Evolutionary conservation across 441 rosid genomes (phyloP), one percentile per base, ranked within the genome.

Genomic region (Pelargonium fulgidum): DNA sequence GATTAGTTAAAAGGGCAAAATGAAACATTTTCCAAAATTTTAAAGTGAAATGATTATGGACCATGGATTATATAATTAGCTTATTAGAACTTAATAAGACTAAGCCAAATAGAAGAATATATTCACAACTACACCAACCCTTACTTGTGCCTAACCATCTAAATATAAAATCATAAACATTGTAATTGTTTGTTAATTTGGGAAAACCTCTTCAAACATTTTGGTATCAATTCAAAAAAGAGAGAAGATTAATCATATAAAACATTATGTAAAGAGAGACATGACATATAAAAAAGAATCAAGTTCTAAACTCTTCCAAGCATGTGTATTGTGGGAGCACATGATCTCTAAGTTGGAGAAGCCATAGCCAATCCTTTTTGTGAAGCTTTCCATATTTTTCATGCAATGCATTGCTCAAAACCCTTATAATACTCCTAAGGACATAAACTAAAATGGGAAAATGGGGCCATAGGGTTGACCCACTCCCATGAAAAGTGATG

Each of bases 361-460:
- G 52, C 63, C 71, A 62, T 26, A 72, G 24, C 67, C 70, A 29
- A 12, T 67, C 4, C 58, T 71, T 71, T 70, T n/a, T 36, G 44
- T 24, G 17, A 41, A 54, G 36, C 50, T 45, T 45, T 45, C 8
- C 50, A 9, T 45, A 13, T 8, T 10, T 45, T 45, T 45, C 50
- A 45, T 45, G 50, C 50, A 45, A 45, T 9, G 59, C 59, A 3
- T 52, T 52, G 20, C 59, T 52, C 59, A 52, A 52, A 14, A 52
- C 7, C 16, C 20, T 13, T 52, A 14, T 3, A 52, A 52, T 52
- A 52, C 16, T 52, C 0, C 0, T 0, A 3, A 4, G 59, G 17
- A 52, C 8, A 52, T 52, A 16, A 16, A 17, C n/a, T 3, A 52
- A 14, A 52, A 11, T 52, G 59, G 59, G 19, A 7, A 52, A 17